These are phyloP conservation scores for Trichosanthes truncata DNA, from an alignment of 306 rosid species.

Conservation along the genomic window DNA sequence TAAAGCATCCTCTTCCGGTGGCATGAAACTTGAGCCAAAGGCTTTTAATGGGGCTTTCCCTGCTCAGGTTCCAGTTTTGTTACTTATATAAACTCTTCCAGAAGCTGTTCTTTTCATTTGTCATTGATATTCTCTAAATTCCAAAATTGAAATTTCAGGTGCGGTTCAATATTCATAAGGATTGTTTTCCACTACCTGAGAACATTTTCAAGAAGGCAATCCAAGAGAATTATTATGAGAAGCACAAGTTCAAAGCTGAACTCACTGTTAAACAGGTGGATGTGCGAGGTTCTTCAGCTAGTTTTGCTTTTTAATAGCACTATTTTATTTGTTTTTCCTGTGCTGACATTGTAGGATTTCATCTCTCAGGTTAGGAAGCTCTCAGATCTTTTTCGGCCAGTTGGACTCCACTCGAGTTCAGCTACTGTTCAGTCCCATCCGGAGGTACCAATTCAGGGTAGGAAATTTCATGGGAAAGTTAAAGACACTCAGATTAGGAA, in stretches of 20 bases:
- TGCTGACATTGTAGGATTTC: not conserved
- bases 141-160: constrained; percentile 44
- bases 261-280: constrained; percentile 71
- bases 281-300: constrained; percentile 1
- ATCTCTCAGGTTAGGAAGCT: constrained; percentile 71
- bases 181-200: constrained; percentile 83
- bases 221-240: constrained; percentile 59
- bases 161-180: constrained; percentile 49
- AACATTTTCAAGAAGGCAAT: constrained; percentile 70
- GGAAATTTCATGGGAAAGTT: constrained; percentile 17
- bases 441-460: constrained; percentile 21
- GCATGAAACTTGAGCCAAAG: constrained; percentile 72
- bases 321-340: not conserved
- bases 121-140: constrained; percentile 11
- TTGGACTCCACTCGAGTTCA: constrained; percentile 26
- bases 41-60: constrained; percentile 90
- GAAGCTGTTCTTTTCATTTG: not conserved
- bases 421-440: constrained; percentile 20
- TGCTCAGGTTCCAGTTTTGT: constrained; percentile 56
- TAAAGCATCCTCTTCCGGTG: constrained; percentile 73
- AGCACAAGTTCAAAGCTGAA: constrained; percentile 64
- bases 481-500: constrained; percentile 26
- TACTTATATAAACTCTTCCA: not conserved
- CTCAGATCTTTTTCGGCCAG: constrained; percentile 53
- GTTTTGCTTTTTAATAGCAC: not conserved